phyloP scores from a whole-genome alignment of 495 filamentous ascomycete genomes.

The Aspergillus bertholletiae region DNA sequence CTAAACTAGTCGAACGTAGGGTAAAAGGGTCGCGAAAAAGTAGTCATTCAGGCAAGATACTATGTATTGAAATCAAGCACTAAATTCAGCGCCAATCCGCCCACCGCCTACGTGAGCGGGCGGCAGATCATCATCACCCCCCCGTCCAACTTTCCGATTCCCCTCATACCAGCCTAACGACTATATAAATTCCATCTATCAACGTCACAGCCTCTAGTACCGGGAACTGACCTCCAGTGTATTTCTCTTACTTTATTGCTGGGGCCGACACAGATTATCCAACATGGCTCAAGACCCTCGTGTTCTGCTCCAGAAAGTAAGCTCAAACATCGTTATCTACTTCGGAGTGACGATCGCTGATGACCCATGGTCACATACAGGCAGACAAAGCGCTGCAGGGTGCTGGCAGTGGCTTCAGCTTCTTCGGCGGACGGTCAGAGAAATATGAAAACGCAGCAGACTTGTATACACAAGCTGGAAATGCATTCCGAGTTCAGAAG shows the following conservation, averaged over 20 bases:
- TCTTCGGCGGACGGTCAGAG: slow-evolving; percentile 76
- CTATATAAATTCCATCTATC: background rate
- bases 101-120: slow-evolving; percentile 7
- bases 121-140: background rate
- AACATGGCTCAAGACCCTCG: slow-evolving; percentile 52
- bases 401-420: slow-evolving; percentile 67
- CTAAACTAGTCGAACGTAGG: background rate
- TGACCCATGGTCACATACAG: slow-evolving; percentile 39
- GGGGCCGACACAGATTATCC: slow-evolving; percentile 2
- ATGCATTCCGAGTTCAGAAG: slow-evolving; percentile 73
- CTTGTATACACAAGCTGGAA: slow-evolving; percentile 75
- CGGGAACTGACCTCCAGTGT: slow-evolving; percentile 2
- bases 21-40: background rate
- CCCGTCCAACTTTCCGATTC: background rate
- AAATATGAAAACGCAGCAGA: slow-evolving; percentile 84
- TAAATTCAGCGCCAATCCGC: background rate
- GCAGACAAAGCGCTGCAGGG: slow-evolving; percentile 72
- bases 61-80: background rate
- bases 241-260: background rate
- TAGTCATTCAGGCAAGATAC: background rate
- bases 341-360: slow-evolving; percentile 33
- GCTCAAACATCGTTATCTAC: slow-evolving; percentile 14
- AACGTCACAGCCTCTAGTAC: background rate
- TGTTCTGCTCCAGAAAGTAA: slow-evolving; percentile 55
- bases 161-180: background rate